Conservation (phyloP, 768 basidiomycete species). For the Mycena haematopus region DNA sequence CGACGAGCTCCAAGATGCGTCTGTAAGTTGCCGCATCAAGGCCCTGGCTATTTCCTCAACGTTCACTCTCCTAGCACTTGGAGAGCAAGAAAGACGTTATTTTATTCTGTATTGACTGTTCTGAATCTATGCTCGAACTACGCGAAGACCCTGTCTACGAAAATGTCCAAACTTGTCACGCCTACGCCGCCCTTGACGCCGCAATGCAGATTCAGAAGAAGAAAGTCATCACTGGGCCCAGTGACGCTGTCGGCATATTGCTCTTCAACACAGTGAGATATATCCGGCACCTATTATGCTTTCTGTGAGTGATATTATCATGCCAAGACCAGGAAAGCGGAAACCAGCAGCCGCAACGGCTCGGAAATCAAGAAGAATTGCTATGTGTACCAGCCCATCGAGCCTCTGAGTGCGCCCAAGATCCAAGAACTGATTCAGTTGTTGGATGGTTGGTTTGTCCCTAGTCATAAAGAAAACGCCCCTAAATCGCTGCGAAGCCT, state of each 20-base stretch:
- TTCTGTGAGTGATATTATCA: constrained; percentile 2
- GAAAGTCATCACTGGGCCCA: constrained; percentile 88
- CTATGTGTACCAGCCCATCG: constrained; percentile 78
- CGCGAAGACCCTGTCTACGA: constrained; percentile 70
- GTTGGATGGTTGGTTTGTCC: constrained; percentile 66
- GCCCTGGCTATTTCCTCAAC: constrained; percentile 4
- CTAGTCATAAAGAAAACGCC: neutral
- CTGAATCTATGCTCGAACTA: constrained; percentile 83
- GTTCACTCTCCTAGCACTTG: constrained; percentile 55
- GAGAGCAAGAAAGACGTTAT: constrained; percentile 86
- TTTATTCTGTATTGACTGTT: constrained; percentile 96
- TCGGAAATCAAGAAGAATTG: constrained; percentile 74
- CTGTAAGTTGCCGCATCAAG: constrained; percentile 46
- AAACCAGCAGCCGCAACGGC: constrained; percentile 45
- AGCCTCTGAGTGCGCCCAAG: constrained; percentile 78
- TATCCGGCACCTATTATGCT: neutral
- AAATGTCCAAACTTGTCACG: constrained; percentile 72
- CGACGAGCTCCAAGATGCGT: constrained; percentile 76
- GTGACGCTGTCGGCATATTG: constrained; percentile 88
- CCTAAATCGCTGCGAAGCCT: constrained; percentile 49
- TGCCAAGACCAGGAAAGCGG: constrained; percentile 49
- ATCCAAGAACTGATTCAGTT: constrained; percentile 82
- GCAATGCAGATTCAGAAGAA: constrained; percentile 89
- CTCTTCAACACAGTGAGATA: constrained; percentile 88
- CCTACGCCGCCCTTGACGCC: constrained; percentile 80